These are phyloP conservation scores for Usnea hakonensis DNA, from an alignment of 495 filamentous ascomycete genomes.

Conservation along the genomic window DNA sequence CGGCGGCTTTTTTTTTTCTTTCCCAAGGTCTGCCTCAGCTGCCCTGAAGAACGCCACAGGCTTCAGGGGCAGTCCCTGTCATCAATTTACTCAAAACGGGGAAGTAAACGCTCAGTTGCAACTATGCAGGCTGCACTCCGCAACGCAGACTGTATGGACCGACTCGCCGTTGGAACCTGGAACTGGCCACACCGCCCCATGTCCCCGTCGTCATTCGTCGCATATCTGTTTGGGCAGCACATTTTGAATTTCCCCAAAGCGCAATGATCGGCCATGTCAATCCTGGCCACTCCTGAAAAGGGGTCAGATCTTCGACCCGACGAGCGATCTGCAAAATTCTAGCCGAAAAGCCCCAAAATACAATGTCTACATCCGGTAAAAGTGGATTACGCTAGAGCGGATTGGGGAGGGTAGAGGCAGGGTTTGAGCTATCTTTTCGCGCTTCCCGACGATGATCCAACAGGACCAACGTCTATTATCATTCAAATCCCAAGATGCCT, in stretches of 20 bases:
- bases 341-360: conserved; percentile 4
- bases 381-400: not conserved
- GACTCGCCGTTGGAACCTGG: not conserved
- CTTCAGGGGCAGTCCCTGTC: conserved; percentile 1
- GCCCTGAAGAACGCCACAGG: conserved; percentile 7
- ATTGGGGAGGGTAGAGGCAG: conserved; percentile 2
- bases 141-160: not conserved
- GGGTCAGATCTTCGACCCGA: not conserved
- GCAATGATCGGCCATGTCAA: conserved; percentile 6
- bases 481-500: conserved; percentile 3
- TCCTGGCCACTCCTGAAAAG: too few relatives aligned
- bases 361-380: conserved; percentile 1
- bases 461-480: conserved; percentile 13
- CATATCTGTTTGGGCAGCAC: conserved; percentile 7
- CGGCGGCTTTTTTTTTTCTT: conserved; percentile 2
- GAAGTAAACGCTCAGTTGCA: conserved; percentile 4
- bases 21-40: conserved; percentile 8
- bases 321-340: not conserved
- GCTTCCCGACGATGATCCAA: conserved; percentile 8
- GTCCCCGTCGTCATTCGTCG: conserved; percentile 2
- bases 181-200: not conserved
- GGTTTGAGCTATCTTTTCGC: not conserved
- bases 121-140: not conserved
- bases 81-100: not conserved
- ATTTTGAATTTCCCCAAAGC: not conserved